Percentiles rank a stretch among this genome's conserved stretches.
Evolutionary conservation across 148 eudicot genomes (phyloP).

Genomic region (Persicaria tinctoria): DNA sequence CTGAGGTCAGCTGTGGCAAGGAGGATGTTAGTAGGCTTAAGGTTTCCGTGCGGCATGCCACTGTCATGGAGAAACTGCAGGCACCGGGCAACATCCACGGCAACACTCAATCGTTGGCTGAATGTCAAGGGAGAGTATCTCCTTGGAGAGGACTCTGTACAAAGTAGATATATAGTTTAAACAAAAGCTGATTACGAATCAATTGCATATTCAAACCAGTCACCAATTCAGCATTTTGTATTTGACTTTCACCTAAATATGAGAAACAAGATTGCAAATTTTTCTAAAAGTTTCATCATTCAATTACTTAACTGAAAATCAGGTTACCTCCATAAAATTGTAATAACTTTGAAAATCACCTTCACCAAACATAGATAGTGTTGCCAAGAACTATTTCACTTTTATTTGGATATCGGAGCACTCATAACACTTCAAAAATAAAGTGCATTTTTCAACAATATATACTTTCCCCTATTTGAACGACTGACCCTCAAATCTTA

Average conservation of each 20-base stretch:
- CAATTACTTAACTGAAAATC: background rate
- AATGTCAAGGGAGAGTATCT: constrained; percentile 66
- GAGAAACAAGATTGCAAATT: background rate
- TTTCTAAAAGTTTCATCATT: background rate
- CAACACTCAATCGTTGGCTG: constrained; percentile 66
- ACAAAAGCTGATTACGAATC: background rate
- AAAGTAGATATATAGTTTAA: constrained; percentile 1
- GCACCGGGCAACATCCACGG: constrained; percentile 70
- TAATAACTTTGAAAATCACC: no score
- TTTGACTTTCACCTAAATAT: background rate
- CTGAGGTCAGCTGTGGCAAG: constrained; percentile 37
- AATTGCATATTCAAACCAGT: background rate
- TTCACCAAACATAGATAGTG: no score
- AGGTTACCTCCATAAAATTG: no score
- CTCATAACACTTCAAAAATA: no score
- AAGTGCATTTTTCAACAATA: no score
- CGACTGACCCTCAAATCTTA: no score
- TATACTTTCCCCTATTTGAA: no score
- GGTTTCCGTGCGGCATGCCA: constrained; percentile 82
- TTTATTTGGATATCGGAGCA: no score
- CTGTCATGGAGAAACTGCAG: constrained; percentile 68
- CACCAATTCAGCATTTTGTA: background rate
- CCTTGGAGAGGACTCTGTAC: constrained; percentile 81
- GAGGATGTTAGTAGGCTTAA: constrained; percentile 82
- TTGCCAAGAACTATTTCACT: no score